Evolutionary conservation across 805 yeast genomes (phyloP).

Genomic region (Pichia ethanolica): DNA sequence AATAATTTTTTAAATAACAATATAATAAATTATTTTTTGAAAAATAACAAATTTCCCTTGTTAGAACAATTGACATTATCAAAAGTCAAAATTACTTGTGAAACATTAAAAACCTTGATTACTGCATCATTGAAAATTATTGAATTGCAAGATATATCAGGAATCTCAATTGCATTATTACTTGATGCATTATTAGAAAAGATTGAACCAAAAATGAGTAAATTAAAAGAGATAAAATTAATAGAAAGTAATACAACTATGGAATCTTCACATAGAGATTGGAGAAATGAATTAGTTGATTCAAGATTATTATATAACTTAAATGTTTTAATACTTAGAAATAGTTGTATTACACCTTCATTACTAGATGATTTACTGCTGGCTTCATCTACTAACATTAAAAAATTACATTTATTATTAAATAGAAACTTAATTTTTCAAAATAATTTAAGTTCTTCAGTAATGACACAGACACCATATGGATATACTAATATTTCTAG

Average conservation of each 20-base stretch:
- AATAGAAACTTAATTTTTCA: conserved; percentile 1
- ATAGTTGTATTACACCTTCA: conserved; percentile 2
- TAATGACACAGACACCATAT: neutral
- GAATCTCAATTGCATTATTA: neutral
- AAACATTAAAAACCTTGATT: neutral
- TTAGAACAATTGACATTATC: conserved; percentile 1
- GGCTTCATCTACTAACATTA: neutral
- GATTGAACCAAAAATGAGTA: neutral
- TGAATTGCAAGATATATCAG: neutral
- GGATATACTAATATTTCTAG: conserved; percentile 1
- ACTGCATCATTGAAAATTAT: neutral
- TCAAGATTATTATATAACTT: neutral
- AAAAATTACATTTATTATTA: neutral
- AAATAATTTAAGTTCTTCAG: neutral
- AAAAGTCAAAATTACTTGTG: neutral
- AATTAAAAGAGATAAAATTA: neutral
- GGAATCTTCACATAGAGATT: neutral
- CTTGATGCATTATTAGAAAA: neutral
- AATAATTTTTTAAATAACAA: neutral
- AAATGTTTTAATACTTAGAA: neutral
- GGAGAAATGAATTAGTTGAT: neutral
- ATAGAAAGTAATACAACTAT: conserved; percentile 1
- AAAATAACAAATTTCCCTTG: neutral
- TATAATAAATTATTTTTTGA: neutral
- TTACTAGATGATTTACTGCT: neutral